Percentiles rank a stretch among this genome's conserved stretches.
Evolutionary conservation across 2,329 filamentous ascomycete species (phyloP).

Genomic region (Dactylellina parvicollis): DNA sequence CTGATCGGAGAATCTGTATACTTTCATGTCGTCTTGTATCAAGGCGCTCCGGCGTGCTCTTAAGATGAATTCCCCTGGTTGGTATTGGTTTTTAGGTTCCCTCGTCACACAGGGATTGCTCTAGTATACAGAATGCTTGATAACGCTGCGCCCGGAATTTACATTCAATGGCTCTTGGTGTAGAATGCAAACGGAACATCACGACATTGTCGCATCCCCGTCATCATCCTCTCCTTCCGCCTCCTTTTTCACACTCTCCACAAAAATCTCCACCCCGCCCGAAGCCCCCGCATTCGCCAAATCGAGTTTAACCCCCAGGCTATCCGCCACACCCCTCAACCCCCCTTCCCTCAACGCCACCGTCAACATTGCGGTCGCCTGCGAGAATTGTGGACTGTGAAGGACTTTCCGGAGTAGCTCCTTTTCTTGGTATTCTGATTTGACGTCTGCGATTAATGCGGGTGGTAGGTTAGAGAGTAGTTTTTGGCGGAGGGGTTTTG

Average conservation of each 20-base stretch:
- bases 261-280: constrained; percentile 86
- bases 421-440: constrained; percentile 83
- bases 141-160: background rate
- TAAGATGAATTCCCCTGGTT: too few relatives aligned
- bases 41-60: too few relatives aligned
- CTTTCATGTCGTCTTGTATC: too few relatives aligned
- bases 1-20: too few relatives aligned
- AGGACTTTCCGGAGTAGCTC: constrained; percentile 81
- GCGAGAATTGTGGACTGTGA: constrained; percentile 87
- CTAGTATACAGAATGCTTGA: constrained; percentile 3
- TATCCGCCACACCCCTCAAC: constrained; percentile 86
- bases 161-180: background rate
- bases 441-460: constrained; percentile 76
- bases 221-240: constrained; percentile 68
- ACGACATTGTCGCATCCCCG: constrained; percentile 53
- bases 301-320: constrained; percentile 79
- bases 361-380: constrained; percentile 84
- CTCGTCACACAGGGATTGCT: background rate
- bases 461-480: constrained; percentile 83
- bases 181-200: background rate
- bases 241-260: constrained; percentile 84
- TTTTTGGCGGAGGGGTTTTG: constrained; percentile 65
- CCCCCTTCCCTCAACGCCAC: constrained; percentile 90
- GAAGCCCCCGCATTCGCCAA: constrained; percentile 71
- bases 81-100: too few relatives aligned